Conservation (phyloP, 495 filamentous ascomycete genomes). For the Xylaria intraflava region DNA sequence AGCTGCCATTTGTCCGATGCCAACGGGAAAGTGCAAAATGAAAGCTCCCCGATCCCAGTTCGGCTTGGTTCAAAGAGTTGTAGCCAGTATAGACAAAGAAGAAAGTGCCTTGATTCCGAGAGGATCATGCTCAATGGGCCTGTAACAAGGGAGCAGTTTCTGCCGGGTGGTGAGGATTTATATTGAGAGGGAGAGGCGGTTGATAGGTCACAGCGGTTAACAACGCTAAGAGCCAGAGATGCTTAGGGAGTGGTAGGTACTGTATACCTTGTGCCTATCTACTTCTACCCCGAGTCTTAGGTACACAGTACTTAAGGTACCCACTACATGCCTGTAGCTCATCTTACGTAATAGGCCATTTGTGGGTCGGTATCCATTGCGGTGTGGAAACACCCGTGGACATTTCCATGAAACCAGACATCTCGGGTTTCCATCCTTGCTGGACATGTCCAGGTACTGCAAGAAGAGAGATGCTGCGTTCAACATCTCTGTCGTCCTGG, state of each 20-base stretch:
- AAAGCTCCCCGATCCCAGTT: neutral
- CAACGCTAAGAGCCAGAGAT: too few species aligned
- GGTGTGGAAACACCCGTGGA: too few species aligned
- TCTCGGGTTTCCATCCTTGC: too few species aligned
- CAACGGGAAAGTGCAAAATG: neutral
- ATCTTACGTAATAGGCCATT: neutral
- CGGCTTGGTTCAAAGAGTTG: neutral
- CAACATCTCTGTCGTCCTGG: too few species aligned
- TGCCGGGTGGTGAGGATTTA: neutral
- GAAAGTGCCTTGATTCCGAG: neutral
- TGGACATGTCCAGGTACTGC: too few species aligned
- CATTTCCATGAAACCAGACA: too few species aligned
- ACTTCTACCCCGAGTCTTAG: neutral
- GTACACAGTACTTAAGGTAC: neutral
- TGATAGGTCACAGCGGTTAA: neutral
- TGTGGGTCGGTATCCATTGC: too few species aligned
- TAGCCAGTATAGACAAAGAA: neutral
- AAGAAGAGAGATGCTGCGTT: too few species aligned
- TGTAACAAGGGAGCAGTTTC: neutral
- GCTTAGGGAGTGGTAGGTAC: too few species aligned
- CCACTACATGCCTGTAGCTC: too few species aligned
- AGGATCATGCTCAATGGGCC: neutral
- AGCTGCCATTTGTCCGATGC: slow-evolving; percentile 24
- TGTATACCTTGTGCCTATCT: too few species aligned
- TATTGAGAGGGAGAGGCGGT: neutral